Conservation (phyloP, 192 early-diverging fungal species). For the Podochytrium sp. region DNA sequence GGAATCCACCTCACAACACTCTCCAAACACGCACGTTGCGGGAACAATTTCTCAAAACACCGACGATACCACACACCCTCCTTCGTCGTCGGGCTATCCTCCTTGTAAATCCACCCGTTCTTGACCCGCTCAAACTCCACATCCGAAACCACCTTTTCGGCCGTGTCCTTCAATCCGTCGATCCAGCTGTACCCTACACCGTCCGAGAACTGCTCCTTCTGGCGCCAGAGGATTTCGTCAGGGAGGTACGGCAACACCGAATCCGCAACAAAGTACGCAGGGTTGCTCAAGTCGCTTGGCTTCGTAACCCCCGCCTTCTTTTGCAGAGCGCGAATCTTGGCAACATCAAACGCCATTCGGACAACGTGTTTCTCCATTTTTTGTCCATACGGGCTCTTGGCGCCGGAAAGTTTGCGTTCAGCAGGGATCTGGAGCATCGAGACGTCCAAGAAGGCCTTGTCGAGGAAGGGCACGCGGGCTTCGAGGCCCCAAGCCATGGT, state of each 20-base stretch:
- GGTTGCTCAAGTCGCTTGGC: constrained; percentile 53
- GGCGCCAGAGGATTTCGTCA: constrained; percentile 90
- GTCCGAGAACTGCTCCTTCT: constrained; percentile 99
- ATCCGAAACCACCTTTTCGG: constrained; percentile 74
- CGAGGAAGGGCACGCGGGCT: constrained; percentile 96
- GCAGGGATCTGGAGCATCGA: constrained; percentile 84
- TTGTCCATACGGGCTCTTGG: constrained; percentile 62
- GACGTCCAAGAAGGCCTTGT: constrained; percentile 89
- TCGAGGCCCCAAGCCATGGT: constrained; percentile 99
- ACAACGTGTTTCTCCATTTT: constrained; percentile 93
- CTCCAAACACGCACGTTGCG: constrained; percentile 85
- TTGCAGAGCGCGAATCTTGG: constrained; percentile 17
- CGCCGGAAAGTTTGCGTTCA: constrained; percentile 76
- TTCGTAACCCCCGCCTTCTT: constrained; percentile 44
- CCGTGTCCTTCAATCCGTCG: constrained; percentile 83
- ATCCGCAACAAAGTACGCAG: constrained; percentile 15
- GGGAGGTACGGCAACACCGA: constrained; percentile 78
- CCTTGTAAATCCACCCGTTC: constrained; percentile 28
- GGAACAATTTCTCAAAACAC: constrained; percentile 93
- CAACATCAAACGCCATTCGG: constrained; percentile 89
- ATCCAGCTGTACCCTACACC: constrained; percentile 99
- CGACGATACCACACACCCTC: constrained; percentile 96
- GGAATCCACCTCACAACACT: constrained; percentile 97
- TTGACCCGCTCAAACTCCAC: constrained; percentile 63
- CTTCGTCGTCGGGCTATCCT: constrained; percentile 91